A percentile compares a stretch with the other conserved stretches of the same genome.
These are phyloP conservation scores for Penicillium sp. DNA, from an alignment of 2,329 filamentous ascomycete genomes.

Conservation along the genomic window DNA sequence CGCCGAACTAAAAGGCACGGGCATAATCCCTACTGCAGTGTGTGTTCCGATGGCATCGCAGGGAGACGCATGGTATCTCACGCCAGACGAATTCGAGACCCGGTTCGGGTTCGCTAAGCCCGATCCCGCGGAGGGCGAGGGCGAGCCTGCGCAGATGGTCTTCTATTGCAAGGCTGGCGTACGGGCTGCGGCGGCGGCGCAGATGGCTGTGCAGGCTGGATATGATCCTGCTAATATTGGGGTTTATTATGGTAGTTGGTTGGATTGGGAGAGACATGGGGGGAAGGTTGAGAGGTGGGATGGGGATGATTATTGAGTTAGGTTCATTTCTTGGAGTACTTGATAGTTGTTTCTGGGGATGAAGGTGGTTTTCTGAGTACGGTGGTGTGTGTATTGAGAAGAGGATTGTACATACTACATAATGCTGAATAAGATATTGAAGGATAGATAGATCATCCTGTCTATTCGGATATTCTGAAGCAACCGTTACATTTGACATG, in stretches of 20 bases:
- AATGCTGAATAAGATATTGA: background rate
- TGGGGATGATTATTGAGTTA: slow-evolving; percentile 23
- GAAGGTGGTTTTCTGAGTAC: background rate
- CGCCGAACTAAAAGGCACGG: slow-evolving; percentile 43
- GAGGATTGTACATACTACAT: background rate
- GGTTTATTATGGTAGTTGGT: slow-evolving; percentile 53
- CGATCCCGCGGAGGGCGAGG: slow-evolving; percentile 45
- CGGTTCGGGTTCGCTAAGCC: slow-evolving; percentile 76
- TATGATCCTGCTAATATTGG: slow-evolving; percentile 63
- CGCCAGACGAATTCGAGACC: slow-evolving; percentile 75
- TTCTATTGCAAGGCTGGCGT: slow-evolving; percentile 96
- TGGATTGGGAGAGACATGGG: slow-evolving; percentile 76
- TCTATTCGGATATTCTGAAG: background rate
- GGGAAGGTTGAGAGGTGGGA: slow-evolving; percentile 58
- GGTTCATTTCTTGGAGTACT: background rate
- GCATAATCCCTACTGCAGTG: slow-evolving; percentile 71
- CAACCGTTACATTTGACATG: background rate
- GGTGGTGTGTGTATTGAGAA: background rate
- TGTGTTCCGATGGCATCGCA: slow-evolving; percentile 77
- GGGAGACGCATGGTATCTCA: slow-evolving; percentile 76
- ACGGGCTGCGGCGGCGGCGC: slow-evolving; percentile 72
- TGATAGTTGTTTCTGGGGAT: background rate
- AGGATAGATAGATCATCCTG: background rate
- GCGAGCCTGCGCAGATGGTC: slow-evolving; percentile 50
- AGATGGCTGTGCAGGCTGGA: slow-evolving; percentile 72